Evolutionary conservation across 805 yeast genomes (phyloP), one percentile per base, ranked within the genome.

Genomic region (Isabelozyma pseudorhagii): DNA sequence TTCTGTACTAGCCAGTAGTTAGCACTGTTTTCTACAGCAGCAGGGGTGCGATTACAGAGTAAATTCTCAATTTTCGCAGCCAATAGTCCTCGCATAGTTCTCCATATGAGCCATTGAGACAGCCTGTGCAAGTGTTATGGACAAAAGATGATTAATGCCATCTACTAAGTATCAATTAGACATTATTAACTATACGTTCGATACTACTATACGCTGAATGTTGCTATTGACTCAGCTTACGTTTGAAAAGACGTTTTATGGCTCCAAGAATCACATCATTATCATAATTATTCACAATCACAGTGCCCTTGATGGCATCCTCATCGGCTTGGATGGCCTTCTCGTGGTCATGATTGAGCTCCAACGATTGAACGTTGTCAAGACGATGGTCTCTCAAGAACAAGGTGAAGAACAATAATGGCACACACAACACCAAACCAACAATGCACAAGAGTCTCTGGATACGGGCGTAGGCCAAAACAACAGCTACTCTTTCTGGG

Each of bases 391-490:
- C 78, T 60, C 83, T 75, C 54, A 81, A 68, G 50, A 76, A 63
- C 45, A 81, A 60, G 0, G 82, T 70, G 29, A 70, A 61, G 9
- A 61, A 55, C 10, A 83, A 54, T 41, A 53, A 45, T 27, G 49
- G 50, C 15, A 49, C 42, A 18, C 48, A 46, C 13, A 53, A 51
- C 18, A 29, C 38, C 17, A 53, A 14, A 15, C 84, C 87, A 21
- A 79, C 78, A 45, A 77, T 71, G 44, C 80, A 71, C 62, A 83
- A 75, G 47, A 80, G 59, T 54, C 75, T 72, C 63, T 84, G 89
- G 45, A 82, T 74, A 49, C 81, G 67, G 48, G 75, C 75, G 60
- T 85, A 85, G 2, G 86, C 75, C 46, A 62, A 66, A 3, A 83
- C 84, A 44, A 83, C 72, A 2, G 78, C 83, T 2, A 59, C 60